Evolutionary conservation across 495 filamentous ascomycete genomes (phyloP).

Genomic region (Aspergillus ellipticus): DNA sequence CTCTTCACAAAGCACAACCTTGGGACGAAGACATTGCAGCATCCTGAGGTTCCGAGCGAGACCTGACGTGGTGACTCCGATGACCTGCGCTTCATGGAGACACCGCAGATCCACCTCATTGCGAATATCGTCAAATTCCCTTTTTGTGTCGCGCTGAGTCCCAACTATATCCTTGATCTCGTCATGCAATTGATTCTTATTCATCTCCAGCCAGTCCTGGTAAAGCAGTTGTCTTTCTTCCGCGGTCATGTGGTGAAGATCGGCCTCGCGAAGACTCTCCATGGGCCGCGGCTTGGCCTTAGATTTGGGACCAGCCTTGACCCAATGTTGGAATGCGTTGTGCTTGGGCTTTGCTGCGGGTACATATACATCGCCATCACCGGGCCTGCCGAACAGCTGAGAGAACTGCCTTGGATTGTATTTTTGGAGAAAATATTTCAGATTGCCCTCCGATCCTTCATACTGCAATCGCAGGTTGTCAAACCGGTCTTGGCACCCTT

Average conservation of each 20-base stretch:
- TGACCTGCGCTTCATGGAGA: conserved; percentile 48
- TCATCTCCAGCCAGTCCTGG: conserved; percentile 47
- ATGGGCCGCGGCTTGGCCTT: conserved; percentile 11
- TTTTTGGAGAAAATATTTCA: conserved; percentile 14
- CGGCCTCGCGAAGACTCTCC: conserved; percentile 8
- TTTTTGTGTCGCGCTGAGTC: conserved; percentile 30
- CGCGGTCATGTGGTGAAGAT: conserved; percentile 22
- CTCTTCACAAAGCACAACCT: conserved; percentile 74
- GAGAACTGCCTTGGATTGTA: conserved; percentile 16
- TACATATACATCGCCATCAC: conserved; percentile 8
- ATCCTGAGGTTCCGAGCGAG: conserved; percentile 62
- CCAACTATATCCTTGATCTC: conserved; percentile 29
- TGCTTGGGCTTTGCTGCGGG: conserved; percentile 19
- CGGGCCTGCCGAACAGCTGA: conserved; percentile 19
- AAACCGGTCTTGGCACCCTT: conserved; percentile 11
- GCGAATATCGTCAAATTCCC: conserved; percentile 26
- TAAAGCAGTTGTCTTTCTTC: conserved; percentile 24
- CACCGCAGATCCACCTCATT: conserved; percentile 36
- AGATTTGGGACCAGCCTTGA: conserved; percentile 4
- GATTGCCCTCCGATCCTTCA: background rate
- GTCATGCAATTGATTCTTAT: conserved; percentile 23
- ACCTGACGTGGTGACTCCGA: conserved; percentile 73
- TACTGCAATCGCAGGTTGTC: conserved; percentile 1
- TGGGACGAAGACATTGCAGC: conserved; percentile 56
- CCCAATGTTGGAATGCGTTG: conserved; percentile 29